Evolutionary conservation across 2,329 filamentous ascomycete species (phyloP).

Genomic region (Penicillium brevicompactum): DNA sequence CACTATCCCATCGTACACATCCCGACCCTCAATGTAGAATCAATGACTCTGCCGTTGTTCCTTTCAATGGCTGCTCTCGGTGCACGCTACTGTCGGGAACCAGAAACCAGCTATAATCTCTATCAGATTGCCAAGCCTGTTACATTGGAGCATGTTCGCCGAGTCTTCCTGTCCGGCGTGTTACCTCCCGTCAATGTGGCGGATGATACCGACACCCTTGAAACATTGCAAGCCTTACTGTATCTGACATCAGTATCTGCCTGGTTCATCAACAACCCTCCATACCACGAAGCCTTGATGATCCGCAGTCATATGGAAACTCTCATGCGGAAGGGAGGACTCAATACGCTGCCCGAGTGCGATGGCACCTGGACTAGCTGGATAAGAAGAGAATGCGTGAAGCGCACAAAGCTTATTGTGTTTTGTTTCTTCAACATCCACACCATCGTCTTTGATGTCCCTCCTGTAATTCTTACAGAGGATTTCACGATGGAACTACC

Average conservation of each 20-base stretch:
- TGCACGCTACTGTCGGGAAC: conserved; percentile 36
- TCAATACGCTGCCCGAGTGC: conserved; percentile 30
- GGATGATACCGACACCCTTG: conserved; percentile 28
- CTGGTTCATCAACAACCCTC: conserved; percentile 36
- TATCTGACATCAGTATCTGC: conserved; percentile 32
- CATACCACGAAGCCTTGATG: conserved; percentile 32
- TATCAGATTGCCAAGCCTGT: conserved; percentile 36
- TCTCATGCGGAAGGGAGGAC: conserved; percentile 29
- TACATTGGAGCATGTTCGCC: conserved; percentile 34
- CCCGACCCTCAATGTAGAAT: conserved; percentile 33
- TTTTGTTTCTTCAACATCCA: conserved; percentile 40
- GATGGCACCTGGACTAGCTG: conserved; percentile 38
- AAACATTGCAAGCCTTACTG: conserved; percentile 32
- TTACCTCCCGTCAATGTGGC: conserved; percentile 13
- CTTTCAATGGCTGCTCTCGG: conserved; percentile 36
- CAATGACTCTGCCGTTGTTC: conserved; percentile 27
- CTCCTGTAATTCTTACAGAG: conserved; percentile 34
- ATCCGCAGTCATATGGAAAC: conserved; percentile 34
- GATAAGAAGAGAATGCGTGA: conserved; percentile 33
- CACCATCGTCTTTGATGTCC: conserved; percentile 38
- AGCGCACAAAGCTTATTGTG: conserved; percentile 36
- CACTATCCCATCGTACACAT: conserved; percentile 38
- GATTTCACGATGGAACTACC: conserved; percentile 35
- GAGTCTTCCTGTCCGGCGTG: conserved; percentile 29
- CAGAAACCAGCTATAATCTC: conserved; percentile 34